Evolutionary conservation across 2,329 filamentous ascomycete species (phyloP), one percentile per base, ranked within the genome.

Genomic region (Seiridium cupressi): DNA sequence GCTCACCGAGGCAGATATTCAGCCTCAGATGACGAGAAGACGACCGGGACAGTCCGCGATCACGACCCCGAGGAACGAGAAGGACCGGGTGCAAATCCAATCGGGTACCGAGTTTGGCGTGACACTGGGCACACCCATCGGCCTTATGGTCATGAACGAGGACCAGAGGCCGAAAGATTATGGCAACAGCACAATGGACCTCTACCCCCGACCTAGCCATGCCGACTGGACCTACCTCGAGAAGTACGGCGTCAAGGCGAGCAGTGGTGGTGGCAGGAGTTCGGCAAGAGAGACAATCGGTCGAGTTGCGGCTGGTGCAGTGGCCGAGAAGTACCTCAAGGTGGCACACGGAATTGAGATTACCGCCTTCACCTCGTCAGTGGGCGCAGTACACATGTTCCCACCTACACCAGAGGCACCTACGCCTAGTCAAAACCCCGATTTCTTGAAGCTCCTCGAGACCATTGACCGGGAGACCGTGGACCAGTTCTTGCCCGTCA

Each of bases 141-240:
- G 85, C 62, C 86, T 98, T 79, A 79, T 91, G 61, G 93, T 98
- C 48, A 83, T 88, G 75, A 98, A 98, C 76, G 89, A 98, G 80
- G 93, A 98, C 75, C 92, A 97, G 73, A 83, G 94, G 64, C 94
- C 93, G 44, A 88, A 92, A 73, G 95, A 99, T 80, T 98, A 98
- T 77, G 91, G 91, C 60, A 86, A 87, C 77, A 85, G 87, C 73
- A 97, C 93, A 36, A 97, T 97, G 86, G 92, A 98, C 76, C 79
- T 88, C 63, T 98, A 90, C 83, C 95, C 95, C 4, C 86, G 95
- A 56, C 95, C 94, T 42, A 92, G 88, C 73, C 95, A 98, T 77
- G 94, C 95, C 62, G 94, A 98, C 78, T 97, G 90, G 86, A 98
- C 95, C 62, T 98, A 98, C 79, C 83, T 97, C 62, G 91, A 97